Evolutionary conservation across 2,329 filamentous ascomycete genomes (phyloP), one percentile per base, ranked within the genome.

Genomic region (Teratosphaeria zuluensis): DNA sequence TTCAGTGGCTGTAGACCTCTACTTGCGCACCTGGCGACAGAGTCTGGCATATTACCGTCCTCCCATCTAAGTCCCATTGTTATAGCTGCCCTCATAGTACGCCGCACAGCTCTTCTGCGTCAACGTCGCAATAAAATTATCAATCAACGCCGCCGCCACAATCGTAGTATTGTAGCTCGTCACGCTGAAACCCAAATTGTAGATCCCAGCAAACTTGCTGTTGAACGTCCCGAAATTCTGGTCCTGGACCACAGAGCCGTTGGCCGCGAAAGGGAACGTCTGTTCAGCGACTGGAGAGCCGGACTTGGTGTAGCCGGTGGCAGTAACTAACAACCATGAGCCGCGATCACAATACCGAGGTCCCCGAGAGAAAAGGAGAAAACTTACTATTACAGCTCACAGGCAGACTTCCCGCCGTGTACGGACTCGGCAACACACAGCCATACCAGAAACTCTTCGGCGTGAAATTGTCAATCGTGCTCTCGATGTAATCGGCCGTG

Each of bases 81-180:
- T 46, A 19, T 46, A 46, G n/a, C 42, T 46, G 14, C 42, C 42
- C n/a, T 46, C 42, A 19, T 46, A 46, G 14, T 46, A 46, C 42
- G 42, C 42, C 12, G 42, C 42, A 19, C 42, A 46, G 14, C 42
- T 19, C 42, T 59, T 32, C 55, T 63, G 62, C 32, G 58, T 19
- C 52, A 63, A 21, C 3, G 58, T 62, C 4, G 62, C 62, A 21
- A 63, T 62, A 30, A 63, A 58, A 31, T 63, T 61, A 35, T 62
- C 62, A 16, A 63, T 58, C 53, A 63, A 55, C 1, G 58, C 62
- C 3, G 42, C 42, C 14, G 42, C 42, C 8, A 46, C 42, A 14
- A 58, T 58, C 35, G 54, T 56, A 31, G 8, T 21, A 21, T 24
- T 31, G 21, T 54, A 21, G 28, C 59, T 59, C 6, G 52, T 53